Base-by-base conservation (phyloP, 257 asterid species). In the Gardenia jasminoides region DNA sequence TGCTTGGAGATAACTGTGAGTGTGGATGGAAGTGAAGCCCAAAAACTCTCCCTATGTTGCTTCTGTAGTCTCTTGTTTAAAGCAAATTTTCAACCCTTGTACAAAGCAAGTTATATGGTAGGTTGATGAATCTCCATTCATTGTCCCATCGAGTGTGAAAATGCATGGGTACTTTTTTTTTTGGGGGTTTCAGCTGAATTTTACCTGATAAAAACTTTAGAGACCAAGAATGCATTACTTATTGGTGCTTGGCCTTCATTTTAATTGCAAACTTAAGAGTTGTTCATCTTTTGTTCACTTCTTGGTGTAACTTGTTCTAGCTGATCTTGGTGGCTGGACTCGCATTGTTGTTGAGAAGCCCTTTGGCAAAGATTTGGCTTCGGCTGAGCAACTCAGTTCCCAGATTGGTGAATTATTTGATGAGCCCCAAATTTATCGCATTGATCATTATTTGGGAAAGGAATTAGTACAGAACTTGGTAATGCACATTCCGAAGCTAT, bases 391-490 rank as follows among this genome's bases (percentile, higher is more conserved):
- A 82, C 89, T 96, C 85, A 91, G 96, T 88, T 87, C 97, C 80
- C 99, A 93, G 85, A 96, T 96, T 61, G 99, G 99, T 79, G 91
- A 81, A 83, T 82, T 96, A 79, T 96, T 96, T 78, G 98, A 92
- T 30, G 99, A 96, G 84, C 88, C 91, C 67, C 97, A 96, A 84
- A 94, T 96, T 78, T 93, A 93, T 69, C 98, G 99, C 26, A 96
- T 96, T 54, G 99, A 96, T 87, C 99, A 96, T 80, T 96, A 96
- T 83, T 81, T 96, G 93, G 99, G 99, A 82, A 96, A 96, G 87
- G 99, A 96, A 82, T 83, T 96, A 86, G 99, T 96, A 82, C 99
- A 96, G 88, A 96, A 93, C 86, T 88, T 96, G 99, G 99, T 96
- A 93, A 80, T 71, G 50, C 28, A 31, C 50, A 11, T 84, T 43